Base-by-base conservation (phyloP, 2,329 filamentous ascomycete genomes). In the Colletotrichum sp. region DNA sequence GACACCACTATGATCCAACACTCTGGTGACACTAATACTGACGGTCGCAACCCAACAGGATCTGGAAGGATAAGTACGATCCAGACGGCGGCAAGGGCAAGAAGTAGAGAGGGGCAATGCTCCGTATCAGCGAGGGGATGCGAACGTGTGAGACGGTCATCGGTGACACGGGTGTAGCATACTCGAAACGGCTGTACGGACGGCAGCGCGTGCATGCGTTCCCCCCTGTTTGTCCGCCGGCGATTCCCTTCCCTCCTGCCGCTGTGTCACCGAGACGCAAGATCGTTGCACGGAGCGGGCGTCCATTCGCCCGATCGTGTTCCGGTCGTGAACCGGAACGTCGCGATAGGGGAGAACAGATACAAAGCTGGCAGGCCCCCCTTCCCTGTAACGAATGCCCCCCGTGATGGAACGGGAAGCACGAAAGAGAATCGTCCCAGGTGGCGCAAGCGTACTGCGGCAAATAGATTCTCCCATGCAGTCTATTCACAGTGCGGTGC, bases 21-120 rank as follows among this genome's bases (percentile, higher is more conserved):
- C 15, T 36, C 15, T 28, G 16, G 65, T 73, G 36, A 52, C 44
- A 76, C 71, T 13, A 15, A 60, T 59, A 64, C 74, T 76, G 28
- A 76, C 70, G 7, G 32, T 59, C 39, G 26, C 65, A 36, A 52
- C 57, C 65, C 30, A 39, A 34, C 83, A 98, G 95, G 96, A 98
- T 99, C 83, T 98, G 96, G 95, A 99, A 99, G 85, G 96, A 98
- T 78, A 99, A 99, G 87, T 98, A 99, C 87, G 90, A 90, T 81
- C 88, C 90, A 39, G 86, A 83, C 24, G 81, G 83, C 36, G 82
- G 83, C 72, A 80, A 80, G 30, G 80, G 85, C 83, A 86, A 89
- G 82, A 87, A 89, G 79, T 84, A 85, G 36, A 36, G 39, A 34
- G 32, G 60, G 18, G 60, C 4, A 34, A 52, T 8, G 59, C 28